Percentiles rank a stretch among this genome's conserved stretches.
phyloP scores from a whole-genome alignment of 2,329 filamentous ascomycete genomes.

The Salinomyces thailandicus region DNA sequence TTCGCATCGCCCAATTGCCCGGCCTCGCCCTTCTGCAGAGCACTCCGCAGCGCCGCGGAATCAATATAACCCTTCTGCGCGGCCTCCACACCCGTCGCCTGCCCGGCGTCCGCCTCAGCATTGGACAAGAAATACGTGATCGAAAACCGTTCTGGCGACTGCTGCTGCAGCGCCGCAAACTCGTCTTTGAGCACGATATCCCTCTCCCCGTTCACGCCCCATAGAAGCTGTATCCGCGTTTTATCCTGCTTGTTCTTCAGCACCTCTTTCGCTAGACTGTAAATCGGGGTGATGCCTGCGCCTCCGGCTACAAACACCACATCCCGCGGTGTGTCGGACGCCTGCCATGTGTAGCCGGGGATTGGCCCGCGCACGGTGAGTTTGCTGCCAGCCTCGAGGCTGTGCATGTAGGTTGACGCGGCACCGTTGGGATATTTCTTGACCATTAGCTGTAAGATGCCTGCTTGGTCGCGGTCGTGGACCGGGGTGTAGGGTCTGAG shows the following conservation, averaged over 20 bases:
- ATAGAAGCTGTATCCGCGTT: conserved; percentile 55
- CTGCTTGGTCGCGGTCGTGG: conserved; percentile 45
- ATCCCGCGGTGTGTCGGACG: conserved; percentile 14
- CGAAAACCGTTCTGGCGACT: conserved; percentile 46
- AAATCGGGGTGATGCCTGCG: conserved; percentile 62
- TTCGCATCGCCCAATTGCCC: conserved; percentile 21
- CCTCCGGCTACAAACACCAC: conserved; percentile 60
- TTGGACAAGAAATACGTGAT: conserved; percentile 49
- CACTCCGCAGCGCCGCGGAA: conserved; percentile 44
- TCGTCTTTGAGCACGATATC: conserved; percentile 52
- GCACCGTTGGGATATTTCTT: conserved; percentile 59
- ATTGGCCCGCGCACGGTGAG: conserved; percentile 49
- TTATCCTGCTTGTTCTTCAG: conserved; percentile 46
- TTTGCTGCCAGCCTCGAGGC: conserved; percentile 50
- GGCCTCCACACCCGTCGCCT: conserved; percentile 14
- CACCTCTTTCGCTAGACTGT: conserved; percentile 20
- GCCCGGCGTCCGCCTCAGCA: conserved; percentile 22
- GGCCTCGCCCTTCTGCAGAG: conserved; percentile 30
- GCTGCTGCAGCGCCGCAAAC: conserved; percentile 41
- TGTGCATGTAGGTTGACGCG: conserved; percentile 56
- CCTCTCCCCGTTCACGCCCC: conserved; percentile 53
- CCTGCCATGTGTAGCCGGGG: conserved; percentile 22
- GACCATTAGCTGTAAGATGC: conserved; percentile 53
- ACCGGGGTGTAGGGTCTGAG: conserved; percentile 59
- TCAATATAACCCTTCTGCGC: conserved; percentile 47